Base-by-base conservation (phyloP, 2,329 filamentous ascomycete species). In the Mariannaea sp. region DNA sequence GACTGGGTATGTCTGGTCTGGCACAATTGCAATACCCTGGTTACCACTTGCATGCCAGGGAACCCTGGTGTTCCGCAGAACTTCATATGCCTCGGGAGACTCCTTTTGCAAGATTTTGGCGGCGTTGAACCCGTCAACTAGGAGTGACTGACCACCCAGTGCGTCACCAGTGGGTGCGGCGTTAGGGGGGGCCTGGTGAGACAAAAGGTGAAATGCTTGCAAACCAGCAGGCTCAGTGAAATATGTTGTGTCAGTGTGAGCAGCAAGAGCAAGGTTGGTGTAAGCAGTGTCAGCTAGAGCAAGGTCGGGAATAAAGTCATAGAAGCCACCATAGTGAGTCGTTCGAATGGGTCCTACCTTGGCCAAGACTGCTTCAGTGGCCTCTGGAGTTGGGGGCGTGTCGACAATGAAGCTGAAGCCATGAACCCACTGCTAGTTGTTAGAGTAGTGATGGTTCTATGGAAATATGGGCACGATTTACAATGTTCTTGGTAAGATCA, bases 241-340 rank as follows among this genome's bases (percentile, higher is more conserved):
- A 73, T 99, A 97, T 1, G 93, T 96, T 6, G 85, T 97, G 73
- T 99, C 94, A 1, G 93, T 97, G 72, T 99, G 94, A 1, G 89
- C 87, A 16, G 85, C 84, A 3, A 99, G 82, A 1, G 86, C 86
- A 44, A 94, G 80, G 64, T 88, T 91, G 2, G 93, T 97, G 75
- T 97, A 99, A 3, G 92, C 92, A 2, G 90, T 95, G 67, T 96
- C 92, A 60, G 92, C 92, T 67, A 88, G 88, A 22, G 90, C 87
- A 19, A 97, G 81, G 71, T 97, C 89, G 5, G 92, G 88, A 1
- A 90, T 89, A 71, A 97, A 97, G 72, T 97, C 93, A 65, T 82
- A 83, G 67, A 81, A 81, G 54, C 74, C 84, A 76, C 90, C 93
- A 71, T 97, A 99, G 70, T 97, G 94, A 0, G 94, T 99, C 56